Base-by-base conservation (phyloP, 2,329 filamentous ascomycete genomes). In the Cercospora sojina region DNA sequence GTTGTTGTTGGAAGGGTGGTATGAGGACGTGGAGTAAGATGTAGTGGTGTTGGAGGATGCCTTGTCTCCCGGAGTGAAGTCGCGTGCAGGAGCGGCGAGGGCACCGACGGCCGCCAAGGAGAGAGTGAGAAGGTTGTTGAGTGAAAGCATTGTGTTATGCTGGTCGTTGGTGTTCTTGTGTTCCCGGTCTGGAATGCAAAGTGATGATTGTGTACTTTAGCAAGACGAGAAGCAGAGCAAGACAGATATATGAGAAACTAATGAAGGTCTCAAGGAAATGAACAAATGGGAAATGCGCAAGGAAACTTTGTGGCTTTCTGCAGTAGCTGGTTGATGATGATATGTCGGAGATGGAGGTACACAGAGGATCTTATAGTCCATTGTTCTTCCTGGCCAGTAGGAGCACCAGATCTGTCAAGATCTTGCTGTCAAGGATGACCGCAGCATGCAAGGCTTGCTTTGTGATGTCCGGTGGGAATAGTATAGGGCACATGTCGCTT, bases 31-130 rank as follows among this genome's bases (percentile, higher is more conserved):
- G 65, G 23, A 73, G 66, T 20, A 75, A 74, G 41, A 72, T 62
- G 7, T 61, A 68, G 18, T 71, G 63, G 62, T 63, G 67, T 69
- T 75, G 76, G 65, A 64, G 64, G 32, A 69, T 63, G 64, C 76
- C 74, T 56, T 76, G 70, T 55, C 69, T 49, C 58, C 66, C 71
- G 55, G 69, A 75, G 64, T 71, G 72, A 23, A 64, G 65, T 27
- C 70, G 72, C 59, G 76, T 64, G 63, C 59, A 5, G 66, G 65
- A 51, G 61, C 65, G 12, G 65, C 65, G 35, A 61, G 63, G 18
- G 57, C 25, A 23, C 25, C 23, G 43, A 66, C 25, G 18, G 64
- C 25, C 41, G 63, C 35, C 38, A 63, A 41, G 64, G 64, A 64
- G 5, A 66, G 13, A 23, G 51, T 6, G 10, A 56, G 4, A 13